phyloP scores from a whole-genome alignment of 1,139 yeast species.

The Protomyces arabidopsidicola region DNA sequence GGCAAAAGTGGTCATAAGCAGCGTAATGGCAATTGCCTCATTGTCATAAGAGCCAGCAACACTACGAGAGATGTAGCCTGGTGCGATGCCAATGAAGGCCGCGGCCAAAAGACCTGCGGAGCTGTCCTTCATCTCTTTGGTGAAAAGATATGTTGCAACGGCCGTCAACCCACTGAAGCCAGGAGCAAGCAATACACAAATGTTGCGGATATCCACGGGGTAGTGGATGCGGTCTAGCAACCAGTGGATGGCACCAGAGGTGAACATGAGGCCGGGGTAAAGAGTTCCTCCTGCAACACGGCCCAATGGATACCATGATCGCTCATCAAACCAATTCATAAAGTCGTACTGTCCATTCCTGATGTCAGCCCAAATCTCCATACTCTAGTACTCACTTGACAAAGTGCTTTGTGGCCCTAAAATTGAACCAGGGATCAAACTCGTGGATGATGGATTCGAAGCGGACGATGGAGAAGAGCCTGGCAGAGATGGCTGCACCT shows the following conservation, averaged over 20 bases:
- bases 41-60: constrained; percentile 99
- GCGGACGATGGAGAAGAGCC: constrained; percentile 64
- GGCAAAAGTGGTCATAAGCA: constrained; percentile 91
- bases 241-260: constrained; percentile 86
- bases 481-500: constrained; percentile 76
- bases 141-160: constrained; percentile 80
- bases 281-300: constrained; percentile 98
- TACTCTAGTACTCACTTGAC: neutral
- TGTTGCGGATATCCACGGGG: constrained; percentile 90
- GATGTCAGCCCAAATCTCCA: constrained; percentile 41
- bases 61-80: constrained; percentile 96
- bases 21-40: constrained; percentile 96
- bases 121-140: constrained; percentile 83
- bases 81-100: constrained; percentile 93
- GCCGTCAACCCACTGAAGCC: constrained; percentile 94
- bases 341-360: constrained; percentile 81
- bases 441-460: constrained; percentile 97
- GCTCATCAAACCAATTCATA: constrained; percentile 96
- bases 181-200: constrained; percentile 94
- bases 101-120: constrained; percentile 91
- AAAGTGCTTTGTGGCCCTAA: constrained; percentile 86
- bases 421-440: constrained; percentile 55
- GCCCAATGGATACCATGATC: constrained; percentile 99
- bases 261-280: constrained; percentile 97
- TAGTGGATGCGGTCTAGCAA: constrained; percentile 58